These are phyloP conservation scores for Fusarium sp. DNA, from an alignment of 2,329 filamentous ascomycete genomes.

Conservation along the genomic window DNA sequence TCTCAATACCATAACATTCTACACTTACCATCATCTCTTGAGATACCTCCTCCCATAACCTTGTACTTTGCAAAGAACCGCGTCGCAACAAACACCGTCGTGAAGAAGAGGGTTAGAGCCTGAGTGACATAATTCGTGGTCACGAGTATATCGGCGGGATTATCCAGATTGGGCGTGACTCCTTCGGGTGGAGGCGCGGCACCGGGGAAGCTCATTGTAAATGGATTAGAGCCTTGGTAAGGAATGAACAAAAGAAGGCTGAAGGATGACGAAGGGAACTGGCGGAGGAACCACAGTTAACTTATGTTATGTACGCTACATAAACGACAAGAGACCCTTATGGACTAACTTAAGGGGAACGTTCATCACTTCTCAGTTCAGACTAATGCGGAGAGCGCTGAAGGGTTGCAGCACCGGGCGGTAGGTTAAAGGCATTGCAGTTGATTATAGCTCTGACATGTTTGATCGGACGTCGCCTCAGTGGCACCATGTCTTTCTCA, in stretches of 20 bases:
- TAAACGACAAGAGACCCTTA: neutral
- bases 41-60: conserved; percentile 21
- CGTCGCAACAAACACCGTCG: conserved; percentile 18
- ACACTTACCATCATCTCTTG: conserved; percentile 32
- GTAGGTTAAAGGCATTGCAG: neutral
- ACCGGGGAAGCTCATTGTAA: conserved; percentile 29
- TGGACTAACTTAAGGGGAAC: neutral
- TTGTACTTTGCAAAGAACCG: conserved; percentile 25
- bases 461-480: neutral
- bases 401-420: neutral
- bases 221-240: neutral
- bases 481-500: neutral
- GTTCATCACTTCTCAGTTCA: neutral
- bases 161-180: conserved; percentile 22
- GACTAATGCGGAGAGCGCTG: neutral
- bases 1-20: neutral
- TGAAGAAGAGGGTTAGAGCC: conserved; percentile 19
- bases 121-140: conserved; percentile 36
- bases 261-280: neutral
- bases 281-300: neutral
- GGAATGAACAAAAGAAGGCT: too few relatives aligned
- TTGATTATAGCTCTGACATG: conserved; percentile 3
- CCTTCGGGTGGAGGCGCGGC: conserved; percentile 23
- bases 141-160: conserved; percentile 23
- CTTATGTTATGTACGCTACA: neutral